Evolutionary conservation across 2,329 filamentous ascomycete genomes (phyloP).

Genomic region (Sclerotinia nivalis): DNA sequence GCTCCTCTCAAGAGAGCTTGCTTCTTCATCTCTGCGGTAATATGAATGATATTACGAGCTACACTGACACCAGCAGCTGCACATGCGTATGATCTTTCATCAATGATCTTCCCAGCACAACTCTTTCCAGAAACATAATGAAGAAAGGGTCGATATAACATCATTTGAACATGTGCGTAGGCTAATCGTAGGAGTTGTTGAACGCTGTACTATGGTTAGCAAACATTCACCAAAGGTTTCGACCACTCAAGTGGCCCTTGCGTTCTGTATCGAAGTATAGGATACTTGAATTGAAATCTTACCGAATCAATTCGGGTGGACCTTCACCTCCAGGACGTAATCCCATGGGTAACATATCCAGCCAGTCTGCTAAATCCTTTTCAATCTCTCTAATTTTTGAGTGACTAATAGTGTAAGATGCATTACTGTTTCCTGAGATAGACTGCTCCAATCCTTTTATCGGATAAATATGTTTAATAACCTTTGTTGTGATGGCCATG

Average conservation of each 20-base stretch:
- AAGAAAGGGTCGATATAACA: constrained; percentile 79
- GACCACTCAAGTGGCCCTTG: background rate
- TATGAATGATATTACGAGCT: constrained; percentile 73
- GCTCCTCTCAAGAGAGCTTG: constrained; percentile 74
- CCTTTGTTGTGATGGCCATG: constrained; percentile 64
- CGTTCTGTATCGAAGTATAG: background rate
- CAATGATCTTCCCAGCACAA: constrained; percentile 58
- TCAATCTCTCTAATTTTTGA: constrained; percentile 65
- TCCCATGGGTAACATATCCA: constrained; percentile 67
- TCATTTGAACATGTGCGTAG: constrained; percentile 81
- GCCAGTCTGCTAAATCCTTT: constrained; percentile 62
- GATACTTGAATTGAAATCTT: constrained; percentile 41
- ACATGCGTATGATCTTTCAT: constrained; percentile 77
- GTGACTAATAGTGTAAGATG: constrained; percentile 63
- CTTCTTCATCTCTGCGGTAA: constrained; percentile 75
- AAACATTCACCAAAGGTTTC: background rate
- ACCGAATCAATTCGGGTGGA: constrained; percentile 73
- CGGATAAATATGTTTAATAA: constrained; percentile 66
- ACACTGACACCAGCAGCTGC: constrained; percentile 61
- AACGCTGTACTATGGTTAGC: constrained; percentile 46
- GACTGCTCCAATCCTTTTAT: constrained; percentile 56
- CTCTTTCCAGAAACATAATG: constrained; percentile 75
- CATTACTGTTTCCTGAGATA: constrained; percentile 41
- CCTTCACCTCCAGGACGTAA: constrained; percentile 80
- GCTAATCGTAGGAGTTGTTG: constrained; percentile 76